Percentiles rank a stretch among this genome's conserved stretches.
Evolutionary conservation across 2,329 filamentous ascomycete genomes (phyloP).

Genomic region (Pseudopyricularia javanii): DNA sequence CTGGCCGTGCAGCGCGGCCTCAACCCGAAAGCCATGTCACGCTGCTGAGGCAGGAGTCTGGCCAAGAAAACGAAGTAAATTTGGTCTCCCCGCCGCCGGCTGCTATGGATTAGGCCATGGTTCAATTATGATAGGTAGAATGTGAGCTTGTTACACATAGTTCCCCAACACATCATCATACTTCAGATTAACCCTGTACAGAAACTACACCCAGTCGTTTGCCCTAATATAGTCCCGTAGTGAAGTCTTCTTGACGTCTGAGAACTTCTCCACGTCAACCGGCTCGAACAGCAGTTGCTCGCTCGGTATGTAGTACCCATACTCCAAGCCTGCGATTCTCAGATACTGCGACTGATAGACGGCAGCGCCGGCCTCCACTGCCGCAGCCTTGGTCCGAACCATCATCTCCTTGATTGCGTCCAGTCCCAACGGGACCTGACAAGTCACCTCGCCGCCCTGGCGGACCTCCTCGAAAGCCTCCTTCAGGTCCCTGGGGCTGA

Average conservation of each 20-base stretch:
- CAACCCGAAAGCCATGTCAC: too few species aligned
- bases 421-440: constrained; percentile 7
- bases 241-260: constrained; percentile 5
- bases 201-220: constrained; percentile 8
- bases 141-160: too few species aligned
- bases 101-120: too few species aligned
- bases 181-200: too few species aligned
- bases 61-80: too few species aligned
- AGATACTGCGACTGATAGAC: constrained; percentile 6
- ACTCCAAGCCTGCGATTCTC: background rate
- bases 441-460: constrained; percentile 4
- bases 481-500: constrained; percentile 7
- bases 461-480: constrained; percentile 6
- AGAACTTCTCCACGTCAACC: constrained; percentile 11
- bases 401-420: constrained; percentile 7
- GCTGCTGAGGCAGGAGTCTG: too few species aligned
- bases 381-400: constrained; percentile 3
- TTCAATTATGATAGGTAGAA: too few species aligned
- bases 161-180: too few species aligned
- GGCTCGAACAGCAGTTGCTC: constrained; percentile 10
- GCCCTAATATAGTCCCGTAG: constrained; percentile 9
- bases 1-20: too few species aligned
- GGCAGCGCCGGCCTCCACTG: constrained; percentile 2
- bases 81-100: too few species aligned
- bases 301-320: constrained; percentile 9